Evolutionary conservation across 1,284 basidiomycete species (phyloP), one percentile per base, ranked within the genome.

Genomic region (Limonomyces culmigenus): DNA sequence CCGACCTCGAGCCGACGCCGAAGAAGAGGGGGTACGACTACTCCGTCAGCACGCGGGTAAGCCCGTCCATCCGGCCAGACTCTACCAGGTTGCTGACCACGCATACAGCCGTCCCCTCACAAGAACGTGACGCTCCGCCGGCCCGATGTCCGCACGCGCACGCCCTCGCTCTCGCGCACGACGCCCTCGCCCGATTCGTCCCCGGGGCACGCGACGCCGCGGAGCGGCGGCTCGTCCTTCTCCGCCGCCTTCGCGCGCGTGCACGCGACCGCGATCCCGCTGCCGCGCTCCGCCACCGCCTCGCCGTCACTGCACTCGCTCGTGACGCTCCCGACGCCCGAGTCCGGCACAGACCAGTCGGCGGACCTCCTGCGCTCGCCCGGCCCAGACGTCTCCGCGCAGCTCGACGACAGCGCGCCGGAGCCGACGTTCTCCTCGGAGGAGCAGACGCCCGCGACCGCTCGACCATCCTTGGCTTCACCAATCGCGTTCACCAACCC

Each of bases 361-460:
- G n/a, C n/a, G n/a, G 23, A 27, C 23, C 23, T 27, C 23, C 8
- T 27, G 8, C 23, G 23, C 23, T 27, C 23, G 23, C 23, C 23
- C 8, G 8, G n/a, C 23, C 8, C n/a, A 27, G 23, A n/a, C 23
- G 8, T n/a, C 23, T 27, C 23, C 8, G 8, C 16, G 8, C 10
- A 32, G 15, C 15, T 32, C 10, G 16, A 15, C 15, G 30, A 32
- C 16, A 8, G 30, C 30, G 10, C 15, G 6, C 54, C 55, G 27
- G 74, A 77, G 34, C 72, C 72, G 3, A 80, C 75, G 0, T 80
- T 79, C 46, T 77, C 75, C 1, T 78, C 78, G 4, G 73, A 58
- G 34, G 56, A 54, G 19, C 49, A 46, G 29, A 71, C 71, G 4
- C n/a, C n/a, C n/a, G n/a, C n/a, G n/a, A n/a, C n/a, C n/a, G n/a